Percentiles rank a stretch among this genome's conserved stretches.
phyloP scores from a whole-genome alignment of 177 flowering plant genomes.

The Tripterygium wilfordii region DNA sequence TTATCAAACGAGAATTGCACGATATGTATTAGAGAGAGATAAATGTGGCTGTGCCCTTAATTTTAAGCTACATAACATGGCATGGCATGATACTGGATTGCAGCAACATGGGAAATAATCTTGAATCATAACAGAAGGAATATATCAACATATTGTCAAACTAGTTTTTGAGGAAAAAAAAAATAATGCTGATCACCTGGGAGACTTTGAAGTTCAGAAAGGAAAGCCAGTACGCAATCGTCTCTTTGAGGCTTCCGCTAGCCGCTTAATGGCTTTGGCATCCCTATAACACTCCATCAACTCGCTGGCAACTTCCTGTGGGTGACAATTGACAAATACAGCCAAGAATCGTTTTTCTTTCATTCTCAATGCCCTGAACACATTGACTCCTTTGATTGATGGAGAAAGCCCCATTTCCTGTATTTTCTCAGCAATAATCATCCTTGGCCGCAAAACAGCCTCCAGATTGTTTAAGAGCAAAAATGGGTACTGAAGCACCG shows the following conservation, averaged over 20 bases:
- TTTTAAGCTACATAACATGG: too few relatives aligned
- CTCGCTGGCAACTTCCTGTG: slow-evolving; percentile 27
- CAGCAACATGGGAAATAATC: too few relatives aligned
- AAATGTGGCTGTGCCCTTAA: too few relatives aligned
- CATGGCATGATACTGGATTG: too few relatives aligned
- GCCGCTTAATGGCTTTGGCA: slow-evolving; percentile 45
- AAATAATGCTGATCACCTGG: too few relatives aligned
- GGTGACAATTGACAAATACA: slow-evolving; percentile 45
- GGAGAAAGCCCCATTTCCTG: slow-evolving; percentile 43
- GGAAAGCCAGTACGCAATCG: slow-evolving; percentile 40
- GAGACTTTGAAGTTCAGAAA: slow-evolving; percentile 25
- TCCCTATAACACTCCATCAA: slow-evolving; percentile 37
- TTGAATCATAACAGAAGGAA: too few relatives aligned
- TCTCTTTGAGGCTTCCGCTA: slow-evolving; percentile 54
- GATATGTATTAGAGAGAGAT: too few relatives aligned
- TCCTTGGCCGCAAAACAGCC: slow-evolving; percentile 46
- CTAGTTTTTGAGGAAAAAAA: too few relatives aligned
- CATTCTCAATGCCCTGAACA: slow-evolving; percentile 63
- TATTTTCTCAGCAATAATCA: slow-evolving; percentile 35
- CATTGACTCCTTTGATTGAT: slow-evolving; percentile 30
- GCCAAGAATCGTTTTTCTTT: slow-evolving; percentile 41
- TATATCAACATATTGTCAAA: too few relatives aligned
- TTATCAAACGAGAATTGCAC: too few relatives aligned
- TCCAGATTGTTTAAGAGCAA: slow-evolving; percentile 48
- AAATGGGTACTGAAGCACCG: slow-evolving; percentile 32